Conservation (phyloP, 108 stramenopile species). For the Epithemia pelagica region DNA sequence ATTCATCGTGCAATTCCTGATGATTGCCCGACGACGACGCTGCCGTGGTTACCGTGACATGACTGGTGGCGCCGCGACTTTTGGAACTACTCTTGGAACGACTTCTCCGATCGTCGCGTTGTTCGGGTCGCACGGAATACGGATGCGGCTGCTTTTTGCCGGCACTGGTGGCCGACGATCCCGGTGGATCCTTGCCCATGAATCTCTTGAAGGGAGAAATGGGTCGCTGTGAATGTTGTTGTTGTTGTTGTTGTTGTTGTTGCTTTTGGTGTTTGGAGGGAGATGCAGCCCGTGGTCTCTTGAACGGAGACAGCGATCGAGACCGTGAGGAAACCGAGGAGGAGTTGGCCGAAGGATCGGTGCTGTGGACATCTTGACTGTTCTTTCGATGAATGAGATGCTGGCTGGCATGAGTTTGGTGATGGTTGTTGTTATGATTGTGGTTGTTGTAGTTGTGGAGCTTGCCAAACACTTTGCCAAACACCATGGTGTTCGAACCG, state of each 20-base stretch:
- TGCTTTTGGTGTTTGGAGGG: too few relatives aligned
- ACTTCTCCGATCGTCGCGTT: neutral
- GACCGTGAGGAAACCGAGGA: neutral
- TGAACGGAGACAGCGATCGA: neutral
- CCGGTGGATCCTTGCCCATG: neutral
- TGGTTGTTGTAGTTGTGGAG: neutral
- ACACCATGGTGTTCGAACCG: neutral
- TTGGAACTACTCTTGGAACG: neutral
- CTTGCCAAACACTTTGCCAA: neutral
- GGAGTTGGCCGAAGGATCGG: neutral
- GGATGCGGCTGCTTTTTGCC: neutral
- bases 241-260: too few relatives aligned
- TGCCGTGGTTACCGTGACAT: neutral
- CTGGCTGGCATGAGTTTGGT: too few relatives aligned
- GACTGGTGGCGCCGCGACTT: neutral
- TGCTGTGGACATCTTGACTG: neutral
- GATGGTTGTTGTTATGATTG: neutral
- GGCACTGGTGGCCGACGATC: neutral
- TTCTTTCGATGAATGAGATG: neutral
- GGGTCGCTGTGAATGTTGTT: too few relatives aligned
- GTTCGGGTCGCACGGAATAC: too few relatives aligned
- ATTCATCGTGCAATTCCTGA: neutral
- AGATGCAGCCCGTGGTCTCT: too few relatives aligned
- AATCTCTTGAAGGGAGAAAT: neutral
- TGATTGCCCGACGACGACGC: neutral